Evolutionary conservation across 202 grass and related monocot species (phyloP).

Genomic region (Brachypodium distachyon): DNA sequence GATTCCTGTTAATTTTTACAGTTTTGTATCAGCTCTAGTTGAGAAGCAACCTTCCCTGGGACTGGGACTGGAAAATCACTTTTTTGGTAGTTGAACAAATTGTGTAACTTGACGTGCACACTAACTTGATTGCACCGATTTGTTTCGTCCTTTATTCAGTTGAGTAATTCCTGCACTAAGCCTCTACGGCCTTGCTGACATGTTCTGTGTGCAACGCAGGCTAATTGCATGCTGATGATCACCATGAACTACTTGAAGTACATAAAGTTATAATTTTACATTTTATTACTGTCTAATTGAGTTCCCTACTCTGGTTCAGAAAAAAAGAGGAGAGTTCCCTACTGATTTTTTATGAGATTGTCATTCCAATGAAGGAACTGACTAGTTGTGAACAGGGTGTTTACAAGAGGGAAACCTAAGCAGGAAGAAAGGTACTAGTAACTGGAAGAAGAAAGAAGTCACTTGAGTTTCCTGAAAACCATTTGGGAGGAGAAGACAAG

Average conservation of each 20-base stretch:
- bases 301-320: too few relatives aligned
- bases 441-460: constrained; percentile 35
- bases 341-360: not conserved
- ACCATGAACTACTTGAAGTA: not conserved
- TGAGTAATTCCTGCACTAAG: not conserved
- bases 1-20: not conserved
- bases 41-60: not conserved
- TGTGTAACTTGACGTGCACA: not conserved
- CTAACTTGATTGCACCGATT: not conserved
- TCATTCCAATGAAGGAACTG: not conserved
- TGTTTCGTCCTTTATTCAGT: not conserved
- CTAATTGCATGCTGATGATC: not conserved
- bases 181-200: not conserved
- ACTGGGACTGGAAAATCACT: too few relatives aligned
- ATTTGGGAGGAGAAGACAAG: constrained; percentile 41
- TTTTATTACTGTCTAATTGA: not conserved
- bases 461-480: constrained; percentile 20
- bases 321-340: too few relatives aligned
- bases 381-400: not conserved
- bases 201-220: not conserved
- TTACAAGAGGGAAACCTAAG: constrained; percentile 7
- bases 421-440: constrained; percentile 48
- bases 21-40: not conserved
- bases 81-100: not conserved
- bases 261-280: not conserved